Base-by-base conservation (phyloP, 257 asterid species). In the Ajuga chamaepitys region DNA sequence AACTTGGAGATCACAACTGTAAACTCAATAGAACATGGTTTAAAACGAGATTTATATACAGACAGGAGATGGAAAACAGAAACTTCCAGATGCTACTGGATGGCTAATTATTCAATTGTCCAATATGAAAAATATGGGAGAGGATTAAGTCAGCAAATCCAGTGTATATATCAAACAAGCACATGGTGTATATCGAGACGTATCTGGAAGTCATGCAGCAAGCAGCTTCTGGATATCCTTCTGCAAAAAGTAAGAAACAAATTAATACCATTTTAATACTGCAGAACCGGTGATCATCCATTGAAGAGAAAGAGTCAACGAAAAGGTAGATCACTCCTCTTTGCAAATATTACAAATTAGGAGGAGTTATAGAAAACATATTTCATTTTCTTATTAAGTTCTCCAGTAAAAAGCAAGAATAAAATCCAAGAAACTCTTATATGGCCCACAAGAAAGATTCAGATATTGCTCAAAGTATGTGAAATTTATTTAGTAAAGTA, bases 181-280 rank as follows among this genome's bases (percentile, higher is more conserved):
- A 45, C 37, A 13, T 14, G n/a, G 44, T 63, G 44, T 64, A 51
- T 40, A 37, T 44, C 17, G 9, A 61, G 28, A 26, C 56, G 51
- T 59, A 59, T 64, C 63, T 54, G 52, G 62, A 72, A 53, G 9
- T 74, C 64, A 85, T 34, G 85, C 88, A 14, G 85, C 95, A 70
- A 86, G 75, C 48, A 80, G 81, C 80, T 78, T 86, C 77, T 83
- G 75, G 75, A 86, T 80, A 66, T 86, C 95, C 75, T 82, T 83
- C 95, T 86, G 91, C 46, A 75, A 68, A 17, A 60, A 62, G 62
- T 66, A 28, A 9, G 30, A 14, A 60, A 53, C 44, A 5, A 40
- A 6, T 16, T 34, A 25, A 47, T n/a, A n/a, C n/a, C n/a, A 46
- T 42, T 17, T 53, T 24, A 57, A 47, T 37, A 44, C 34, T 62